These are phyloP conservation scores for Sarocladiaceae sp. DNA, from an alignment of 2,329 filamentous ascomycete genomes.

Conservation along the genomic window DNA sequence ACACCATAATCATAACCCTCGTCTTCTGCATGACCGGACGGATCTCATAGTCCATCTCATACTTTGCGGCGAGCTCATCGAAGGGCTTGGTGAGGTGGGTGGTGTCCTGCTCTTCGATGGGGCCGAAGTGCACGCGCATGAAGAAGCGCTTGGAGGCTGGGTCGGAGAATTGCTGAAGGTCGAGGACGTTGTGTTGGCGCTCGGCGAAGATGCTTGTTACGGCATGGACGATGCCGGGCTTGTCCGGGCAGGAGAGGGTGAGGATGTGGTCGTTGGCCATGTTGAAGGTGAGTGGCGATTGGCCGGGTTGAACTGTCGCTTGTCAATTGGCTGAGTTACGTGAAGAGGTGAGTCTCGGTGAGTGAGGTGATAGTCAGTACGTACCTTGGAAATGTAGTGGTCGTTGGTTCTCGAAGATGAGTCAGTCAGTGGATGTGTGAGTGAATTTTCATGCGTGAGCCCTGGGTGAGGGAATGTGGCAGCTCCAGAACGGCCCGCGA, in stretches of 20 bases:
- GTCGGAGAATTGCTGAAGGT: slow-evolving; percentile 82
- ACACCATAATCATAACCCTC: slow-evolving; percentile 81
- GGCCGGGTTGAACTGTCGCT: not conserved
- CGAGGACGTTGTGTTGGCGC: slow-evolving; percentile 74
- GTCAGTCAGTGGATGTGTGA: not conserved
- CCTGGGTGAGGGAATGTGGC: too few species aligned
- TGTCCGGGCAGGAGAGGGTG: slow-evolving; percentile 79
- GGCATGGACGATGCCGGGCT: slow-evolving; percentile 79
- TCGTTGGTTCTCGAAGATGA: not conserved
- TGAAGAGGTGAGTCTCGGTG: not conserved
- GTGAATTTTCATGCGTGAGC: not conserved
- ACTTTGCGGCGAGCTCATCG: slow-evolving; percentile 54
- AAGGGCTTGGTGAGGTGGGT: slow-evolving; percentile 54
- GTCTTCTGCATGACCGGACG: slow-evolving; percentile 65
- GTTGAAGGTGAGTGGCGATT: slow-evolving; percentile 15
- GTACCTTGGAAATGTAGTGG: not conserved
- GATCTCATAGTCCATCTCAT: slow-evolving; percentile 69
- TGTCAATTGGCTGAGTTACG: too few species aligned
- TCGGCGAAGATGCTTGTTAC: slow-evolving; percentile 74
- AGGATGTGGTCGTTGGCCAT: slow-evolving; percentile 61
- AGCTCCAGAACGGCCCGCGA: too few species aligned
- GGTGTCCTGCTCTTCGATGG: slow-evolving; percentile 34
- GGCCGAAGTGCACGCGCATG: slow-evolving; percentile 81
- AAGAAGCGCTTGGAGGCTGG: slow-evolving; percentile 72
- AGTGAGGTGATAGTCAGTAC: not conserved